phyloP scores from a whole-genome alignment of 2,329 filamentous ascomycete species.

The Neonectria punicea region DNA sequence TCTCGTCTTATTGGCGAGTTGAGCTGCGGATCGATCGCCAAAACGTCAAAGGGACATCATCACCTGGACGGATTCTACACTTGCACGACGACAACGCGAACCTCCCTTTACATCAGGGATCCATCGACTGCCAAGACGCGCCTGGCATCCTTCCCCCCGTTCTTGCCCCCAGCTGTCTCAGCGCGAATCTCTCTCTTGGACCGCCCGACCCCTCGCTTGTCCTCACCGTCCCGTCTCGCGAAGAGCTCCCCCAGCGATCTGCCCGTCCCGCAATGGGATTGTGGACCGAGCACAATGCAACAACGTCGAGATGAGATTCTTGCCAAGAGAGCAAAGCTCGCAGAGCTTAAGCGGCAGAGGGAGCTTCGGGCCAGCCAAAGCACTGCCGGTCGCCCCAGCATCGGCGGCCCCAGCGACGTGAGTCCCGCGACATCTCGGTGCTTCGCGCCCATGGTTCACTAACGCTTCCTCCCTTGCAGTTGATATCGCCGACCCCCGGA shows the following conservation, averaged over 20 bases:
- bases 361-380: constrained; percentile 84
- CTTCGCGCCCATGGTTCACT: constrained; percentile 27
- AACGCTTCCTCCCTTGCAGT: constrained; percentile 37
- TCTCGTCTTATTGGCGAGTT: constrained; percentile 23
- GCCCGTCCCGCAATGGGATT: constrained; percentile 60
- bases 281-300: constrained; percentile 65
- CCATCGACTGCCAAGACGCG: neutral
- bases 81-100: neutral
- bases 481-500: constrained; percentile 76
- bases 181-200: neutral
- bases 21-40: constrained; percentile 11
- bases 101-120: constrained; percentile 2
- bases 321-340: constrained; percentile 96
- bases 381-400: constrained; percentile 73
- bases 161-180: neutral
- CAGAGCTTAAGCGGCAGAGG: constrained; percentile 92
- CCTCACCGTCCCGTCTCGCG: constrained; percentile 22
- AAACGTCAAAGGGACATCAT: constrained; percentile 11
- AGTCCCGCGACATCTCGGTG: constrained; percentile 43
- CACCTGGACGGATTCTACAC: constrained; percentile 3
- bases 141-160: neutral
- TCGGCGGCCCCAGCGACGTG: constrained; percentile 79
- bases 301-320: constrained; percentile 95
- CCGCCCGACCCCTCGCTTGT: neutral
- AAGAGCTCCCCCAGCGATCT: constrained; percentile 37